Evolutionary conservation across 345 rosid species (phyloP).

Genomic region (Mercurialis annua): DNA sequence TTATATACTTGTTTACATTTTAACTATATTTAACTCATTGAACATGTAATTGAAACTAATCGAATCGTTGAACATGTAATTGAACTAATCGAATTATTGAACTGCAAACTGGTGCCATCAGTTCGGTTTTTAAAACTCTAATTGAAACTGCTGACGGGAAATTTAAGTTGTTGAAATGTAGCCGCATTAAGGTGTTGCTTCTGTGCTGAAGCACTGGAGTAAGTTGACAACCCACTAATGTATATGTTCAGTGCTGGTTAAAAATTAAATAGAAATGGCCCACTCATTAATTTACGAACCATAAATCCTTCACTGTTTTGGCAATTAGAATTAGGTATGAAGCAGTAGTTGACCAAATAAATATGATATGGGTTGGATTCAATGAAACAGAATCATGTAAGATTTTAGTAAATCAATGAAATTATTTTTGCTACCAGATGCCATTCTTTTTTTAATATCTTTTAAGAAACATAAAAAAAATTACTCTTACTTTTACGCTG

Average conservation of each 20-base stretch:
- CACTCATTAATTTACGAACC: conserved; percentile 14
- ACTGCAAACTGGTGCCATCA: too few species aligned
- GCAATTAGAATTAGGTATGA: conserved; percentile 16
- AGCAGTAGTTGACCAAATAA: conserved; percentile 19
- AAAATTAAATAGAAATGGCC: conserved; percentile 20
- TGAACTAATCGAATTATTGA: too few species aligned
- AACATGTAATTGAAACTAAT: too few species aligned
- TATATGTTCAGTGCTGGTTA: conserved; percentile 11
- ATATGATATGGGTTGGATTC: conserved; percentile 3
- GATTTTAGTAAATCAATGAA: conserved; percentile 2
- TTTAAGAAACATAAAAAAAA: too few species aligned
- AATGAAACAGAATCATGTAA: conserved; percentile 8
- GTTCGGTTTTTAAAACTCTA: neutral
- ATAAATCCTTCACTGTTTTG: conserved; percentile 13
- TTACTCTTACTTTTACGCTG: too few species aligned
- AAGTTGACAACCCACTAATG: conserved; percentile 27
- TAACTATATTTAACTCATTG: too few species aligned
- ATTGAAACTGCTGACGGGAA: neutral
- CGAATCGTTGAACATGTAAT: too few species aligned
- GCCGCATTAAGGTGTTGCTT: neutral
- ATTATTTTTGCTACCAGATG: neutral
- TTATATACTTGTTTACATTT: too few species aligned
- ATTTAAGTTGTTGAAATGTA: neutral
- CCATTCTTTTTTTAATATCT: neutral
- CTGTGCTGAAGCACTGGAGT: conserved; percentile 4